These are phyloP conservation scores for Effrenium voratum DNA, from an alignment of 73 alveolate species.

Conservation along the genomic window DNA sequence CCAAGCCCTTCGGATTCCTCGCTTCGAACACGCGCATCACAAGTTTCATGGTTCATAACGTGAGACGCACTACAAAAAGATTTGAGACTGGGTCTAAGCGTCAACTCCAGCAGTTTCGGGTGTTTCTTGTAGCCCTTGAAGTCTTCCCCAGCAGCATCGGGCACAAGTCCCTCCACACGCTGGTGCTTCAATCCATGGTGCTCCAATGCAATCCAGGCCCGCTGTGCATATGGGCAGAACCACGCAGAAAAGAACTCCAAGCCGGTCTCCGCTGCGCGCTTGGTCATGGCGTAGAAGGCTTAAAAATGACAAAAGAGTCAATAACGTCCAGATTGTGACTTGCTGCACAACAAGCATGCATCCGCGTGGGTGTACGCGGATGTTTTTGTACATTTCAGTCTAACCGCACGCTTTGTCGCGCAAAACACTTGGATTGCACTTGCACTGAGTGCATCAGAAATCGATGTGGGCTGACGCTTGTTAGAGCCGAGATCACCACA, in stretches of 20 bases:
- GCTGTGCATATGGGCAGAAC: conserved; percentile 71
- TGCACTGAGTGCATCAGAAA: no score
- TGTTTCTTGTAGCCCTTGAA: conserved; percentile 72
- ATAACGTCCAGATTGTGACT: no score
- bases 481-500: no score
- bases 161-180: conserved; percentile 38
- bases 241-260: conserved; percentile 70
- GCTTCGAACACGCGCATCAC: not conserved
- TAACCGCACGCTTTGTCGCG: no score
- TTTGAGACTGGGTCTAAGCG: not conserved
- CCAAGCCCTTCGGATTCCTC: conserved; percentile 70
- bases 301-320: no score
- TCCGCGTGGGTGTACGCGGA: no score
- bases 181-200: conserved; percentile 63
- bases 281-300: conserved; percentile 43
- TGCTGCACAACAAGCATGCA: no score
- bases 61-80: not conserved
- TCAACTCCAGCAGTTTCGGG: conserved; percentile 62
- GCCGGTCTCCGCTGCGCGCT: conserved; percentile 56
- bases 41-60: not conserved
- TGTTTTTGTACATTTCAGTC: no score
- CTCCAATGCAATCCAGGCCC: conserved; percentile 85
- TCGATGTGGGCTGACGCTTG: no score
- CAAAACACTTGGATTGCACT: no score
- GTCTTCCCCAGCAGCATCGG: conserved; percentile 53